Evolutionary conservation across 352 stramenopile species (phyloP).

Genomic region (Pythium sukuiense): DNA sequence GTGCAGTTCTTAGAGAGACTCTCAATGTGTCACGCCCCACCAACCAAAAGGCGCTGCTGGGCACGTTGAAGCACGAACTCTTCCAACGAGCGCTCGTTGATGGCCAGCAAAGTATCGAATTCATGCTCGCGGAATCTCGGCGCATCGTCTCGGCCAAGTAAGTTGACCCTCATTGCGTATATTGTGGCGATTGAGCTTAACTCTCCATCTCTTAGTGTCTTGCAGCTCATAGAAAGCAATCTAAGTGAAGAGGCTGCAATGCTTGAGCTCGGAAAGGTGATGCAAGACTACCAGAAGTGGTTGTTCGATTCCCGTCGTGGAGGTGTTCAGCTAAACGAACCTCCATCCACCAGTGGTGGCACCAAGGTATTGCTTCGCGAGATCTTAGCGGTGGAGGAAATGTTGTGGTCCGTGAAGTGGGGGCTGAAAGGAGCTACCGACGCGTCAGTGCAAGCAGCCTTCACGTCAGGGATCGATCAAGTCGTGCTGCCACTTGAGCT

Average conservation of each 20-base stretch:
- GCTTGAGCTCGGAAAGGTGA: slow-evolving; percentile 54
- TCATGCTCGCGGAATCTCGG: slow-evolving; percentile 43
- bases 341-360: slow-evolving; percentile 19
- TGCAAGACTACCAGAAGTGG: slow-evolving; percentile 59
- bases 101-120: slow-evolving; percentile 30
- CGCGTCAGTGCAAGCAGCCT: slow-evolving; percentile 57
- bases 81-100: slow-evolving; percentile 64
- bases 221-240: slow-evolving; percentile 66
- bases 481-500: slow-evolving; percentile 78
- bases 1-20: slow-evolving; percentile 66
- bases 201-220: slow-evolving; percentile 38
- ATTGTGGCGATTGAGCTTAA: not conserved
- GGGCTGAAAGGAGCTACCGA: slow-evolving; percentile 80
- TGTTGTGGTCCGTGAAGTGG: slow-evolving; percentile 87
- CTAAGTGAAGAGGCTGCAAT: slow-evolving; percentile 59
- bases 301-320: slow-evolving; percentile 32
- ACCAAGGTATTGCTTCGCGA: slow-evolving; percentile 39
- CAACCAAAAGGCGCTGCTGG: slow-evolving; percentile 63
- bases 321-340: slow-evolving; percentile 41
- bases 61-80: slow-evolving; percentile 83
- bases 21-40: slow-evolving; percentile 58
- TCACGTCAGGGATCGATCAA: slow-evolving; percentile 21
- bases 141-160: slow-evolving; percentile 67
- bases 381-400: slow-evolving; percentile 77
- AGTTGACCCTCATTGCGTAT: slow-evolving; percentile 35